Base-by-base conservation (phyloP, 2,329 filamentous ascomycete genomes). In the Metarhizium robertsii region DNA sequence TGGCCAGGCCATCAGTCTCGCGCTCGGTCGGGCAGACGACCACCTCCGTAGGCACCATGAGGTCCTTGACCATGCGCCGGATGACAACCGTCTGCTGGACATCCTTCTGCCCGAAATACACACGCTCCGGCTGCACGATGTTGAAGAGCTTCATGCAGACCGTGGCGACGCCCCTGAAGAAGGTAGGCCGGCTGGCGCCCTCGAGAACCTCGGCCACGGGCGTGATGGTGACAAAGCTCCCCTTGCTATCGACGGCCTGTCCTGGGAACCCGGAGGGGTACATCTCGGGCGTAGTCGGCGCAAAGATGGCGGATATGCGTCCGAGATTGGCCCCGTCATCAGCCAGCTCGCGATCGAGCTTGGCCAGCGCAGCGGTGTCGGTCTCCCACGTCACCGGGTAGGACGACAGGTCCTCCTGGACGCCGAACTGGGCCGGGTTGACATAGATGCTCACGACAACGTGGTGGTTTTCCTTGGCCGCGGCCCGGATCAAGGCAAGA, bases 31-130 rank as follows among this genome's bases (percentile, higher is more conserved):
- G 77, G 6, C 86, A 83, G 54, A 97, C 79, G 36, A 85, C 79
- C 8, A 97, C 83, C 25, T 88, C 76, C 3, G 84, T 87, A 43
- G 88, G 83, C 45, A 97, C 71, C 68, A 91, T 84, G 61, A 99
- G 92, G 70, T 99, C 94, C 61, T 84, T 79, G 36, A 96, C 88
- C 82, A 99, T 85, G 48, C 88, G 84, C 65, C 83, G 85, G 65
- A 99, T 88, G 11, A 99, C 82, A 18, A 95, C 88, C 0, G 91
- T 95, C 73, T 99, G 94, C 75, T 99, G 94, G 20, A 96, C 84
- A 69, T 99, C 94, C 74, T 99, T 99, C 71, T 97, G 94, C 4
- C 94, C 94, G 75, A 99, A 96, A 73, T 96, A 92, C 20, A 88
- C 87, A 4, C 80, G 77, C 57, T 90, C 85, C 0, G 88, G 85